A percentile compares a stretch with the other conserved stretches of the same genome.
phyloP scores from a whole-genome alignment of 768 basidiomycete genomes.

The Pleurotus ostreatus region DNA sequence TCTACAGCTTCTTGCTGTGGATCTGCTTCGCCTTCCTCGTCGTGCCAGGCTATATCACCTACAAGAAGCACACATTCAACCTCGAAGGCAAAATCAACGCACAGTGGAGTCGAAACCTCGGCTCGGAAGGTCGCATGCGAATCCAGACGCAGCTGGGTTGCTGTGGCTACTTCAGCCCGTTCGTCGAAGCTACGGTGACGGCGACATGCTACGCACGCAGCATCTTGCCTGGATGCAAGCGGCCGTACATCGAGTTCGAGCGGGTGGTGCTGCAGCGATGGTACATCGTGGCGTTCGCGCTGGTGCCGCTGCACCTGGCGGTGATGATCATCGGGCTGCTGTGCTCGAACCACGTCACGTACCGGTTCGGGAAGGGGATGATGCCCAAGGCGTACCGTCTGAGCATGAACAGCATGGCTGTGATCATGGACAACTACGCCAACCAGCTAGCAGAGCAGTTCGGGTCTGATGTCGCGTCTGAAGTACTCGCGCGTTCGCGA shows the following conservation, averaged over 20 bases:
- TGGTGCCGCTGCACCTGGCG: constrained; percentile 65
- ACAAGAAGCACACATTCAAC: constrained; percentile 72
- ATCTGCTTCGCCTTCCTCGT: constrained; percentile 67
- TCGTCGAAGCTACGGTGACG: constrained; percentile 72
- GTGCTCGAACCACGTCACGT: constrained; percentile 82
- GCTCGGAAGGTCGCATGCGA: constrained; percentile 53
- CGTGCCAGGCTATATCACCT: constrained; percentile 74
- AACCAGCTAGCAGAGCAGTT: constrained; percentile 68
- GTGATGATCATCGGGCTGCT: constrained; percentile 63
- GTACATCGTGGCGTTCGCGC: constrained; percentile 61
- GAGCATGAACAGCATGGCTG: constrained; percentile 68
- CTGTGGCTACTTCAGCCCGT: constrained; percentile 80
- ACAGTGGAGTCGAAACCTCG: constrained; percentile 68
- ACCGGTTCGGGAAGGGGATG: constrained; percentile 85
- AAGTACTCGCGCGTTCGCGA: constrained; percentile 54
- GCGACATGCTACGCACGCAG: constrained; percentile 74
- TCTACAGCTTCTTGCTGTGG: constrained; percentile 78
- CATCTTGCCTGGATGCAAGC: constrained; percentile 72
- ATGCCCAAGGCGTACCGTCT: constrained; percentile 82
- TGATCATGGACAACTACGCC: constrained; percentile 84
- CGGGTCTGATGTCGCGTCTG: constrained; percentile 58
- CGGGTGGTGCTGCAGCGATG: constrained; percentile 50
- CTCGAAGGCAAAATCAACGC: constrained; percentile 77
- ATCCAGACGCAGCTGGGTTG: constrained; percentile 75
- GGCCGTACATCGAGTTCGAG: constrained; percentile 56